A percentile compares a stretch with the other conserved stretches of the same genome.
Evolutionary conservation across 2,329 filamentous ascomycete species (phyloP).

Genomic region (Apiospora rasikravindrae): DNA sequence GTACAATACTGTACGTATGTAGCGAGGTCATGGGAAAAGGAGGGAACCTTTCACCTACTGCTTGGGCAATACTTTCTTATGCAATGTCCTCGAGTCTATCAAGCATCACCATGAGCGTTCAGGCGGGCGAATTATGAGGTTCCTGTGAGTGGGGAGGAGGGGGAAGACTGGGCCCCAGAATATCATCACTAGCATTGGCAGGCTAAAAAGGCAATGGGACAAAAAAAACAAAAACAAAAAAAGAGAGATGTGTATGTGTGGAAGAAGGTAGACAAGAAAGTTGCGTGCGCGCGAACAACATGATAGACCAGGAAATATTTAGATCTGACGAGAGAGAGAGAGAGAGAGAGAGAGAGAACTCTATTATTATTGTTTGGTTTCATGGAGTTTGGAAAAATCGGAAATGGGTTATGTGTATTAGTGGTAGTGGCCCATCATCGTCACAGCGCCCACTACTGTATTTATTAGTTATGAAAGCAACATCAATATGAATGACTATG

Average conservation of each 20-base stretch:
- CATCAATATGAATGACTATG: not conserved
- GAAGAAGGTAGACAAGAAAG: not conserved
- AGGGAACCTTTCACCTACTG: not conserved
- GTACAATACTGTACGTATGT: conserved; percentile 2
- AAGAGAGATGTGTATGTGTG: not conserved
- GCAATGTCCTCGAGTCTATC: no score
- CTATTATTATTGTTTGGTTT: not conserved
- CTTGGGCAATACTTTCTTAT: no score
- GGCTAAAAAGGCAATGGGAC: not conserved
- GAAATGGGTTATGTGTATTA: not conserved
- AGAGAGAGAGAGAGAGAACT: not conserved
- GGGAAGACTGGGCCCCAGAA: not conserved
- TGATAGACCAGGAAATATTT: not conserved
- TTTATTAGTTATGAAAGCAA: conserved; percentile 8
- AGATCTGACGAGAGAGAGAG: not conserved
- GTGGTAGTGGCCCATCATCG: not conserved
- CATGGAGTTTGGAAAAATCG: not conserved
- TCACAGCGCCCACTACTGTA: not conserved
- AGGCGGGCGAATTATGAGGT: not conserved
- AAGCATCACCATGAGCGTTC: no score
- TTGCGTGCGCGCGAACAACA: not conserved
- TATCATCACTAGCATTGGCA: not conserved
- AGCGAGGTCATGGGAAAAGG: not conserved
- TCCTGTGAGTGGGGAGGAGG: not conserved
- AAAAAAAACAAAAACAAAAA: not conserved